phyloP scores from a whole-genome alignment of 2,329 filamentous ascomycete species.

The Alternaria solani region DNA sequence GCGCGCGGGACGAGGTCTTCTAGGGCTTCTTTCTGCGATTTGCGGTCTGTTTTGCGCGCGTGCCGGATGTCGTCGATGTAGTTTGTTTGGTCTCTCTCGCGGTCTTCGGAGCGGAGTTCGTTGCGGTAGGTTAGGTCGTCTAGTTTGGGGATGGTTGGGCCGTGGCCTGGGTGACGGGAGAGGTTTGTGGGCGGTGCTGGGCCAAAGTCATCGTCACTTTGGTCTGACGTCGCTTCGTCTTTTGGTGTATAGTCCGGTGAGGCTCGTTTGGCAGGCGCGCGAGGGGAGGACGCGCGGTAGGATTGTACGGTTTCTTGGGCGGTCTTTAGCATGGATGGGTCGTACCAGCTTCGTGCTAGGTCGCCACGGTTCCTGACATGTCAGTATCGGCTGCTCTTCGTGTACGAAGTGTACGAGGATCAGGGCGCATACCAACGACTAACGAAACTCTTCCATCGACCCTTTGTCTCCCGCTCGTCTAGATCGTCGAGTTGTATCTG shows the following conservation, averaged over 20 bases:
- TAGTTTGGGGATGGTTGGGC: slow-evolving; percentile 71
- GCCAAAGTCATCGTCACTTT: slow-evolving; percentile 59
- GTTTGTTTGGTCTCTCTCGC: slow-evolving; percentile 59
- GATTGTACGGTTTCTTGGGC: slow-evolving; percentile 52
- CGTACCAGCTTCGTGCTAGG: slow-evolving; percentile 92
- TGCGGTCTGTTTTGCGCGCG: slow-evolving; percentile 70
- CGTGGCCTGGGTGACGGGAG: slow-evolving; percentile 51
- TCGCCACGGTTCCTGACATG: slow-evolving; percentile 79
- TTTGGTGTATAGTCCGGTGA: slow-evolving; percentile 30
- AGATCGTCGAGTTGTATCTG: slow-evolving; percentile 72
- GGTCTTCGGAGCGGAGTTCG: slow-evolving; percentile 64
- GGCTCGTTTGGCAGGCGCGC: slow-evolving; percentile 21
- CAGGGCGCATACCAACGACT: slow-evolving; percentile 74
- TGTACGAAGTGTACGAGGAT: neutral
- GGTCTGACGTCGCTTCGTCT: slow-evolving; percentile 16
- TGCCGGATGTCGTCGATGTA: slow-evolving; percentile 63
- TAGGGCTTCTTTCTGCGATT: slow-evolving; percentile 72
- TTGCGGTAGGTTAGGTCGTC: slow-evolving; percentile 75
- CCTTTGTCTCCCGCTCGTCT: slow-evolving; percentile 76
- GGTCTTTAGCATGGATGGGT: slow-evolving; percentile 72
- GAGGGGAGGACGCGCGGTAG: slow-evolving; percentile 25
- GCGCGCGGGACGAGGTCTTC: slow-evolving; percentile 86
- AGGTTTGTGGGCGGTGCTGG: slow-evolving; percentile 58
- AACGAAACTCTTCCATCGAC: slow-evolving; percentile 93
- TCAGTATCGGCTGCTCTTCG: slow-evolving; percentile 50